Evolutionary conservation across 2,329 filamentous ascomycete genomes (phyloP).

Genomic region (Myriosclerotinia duriaeana): DNA sequence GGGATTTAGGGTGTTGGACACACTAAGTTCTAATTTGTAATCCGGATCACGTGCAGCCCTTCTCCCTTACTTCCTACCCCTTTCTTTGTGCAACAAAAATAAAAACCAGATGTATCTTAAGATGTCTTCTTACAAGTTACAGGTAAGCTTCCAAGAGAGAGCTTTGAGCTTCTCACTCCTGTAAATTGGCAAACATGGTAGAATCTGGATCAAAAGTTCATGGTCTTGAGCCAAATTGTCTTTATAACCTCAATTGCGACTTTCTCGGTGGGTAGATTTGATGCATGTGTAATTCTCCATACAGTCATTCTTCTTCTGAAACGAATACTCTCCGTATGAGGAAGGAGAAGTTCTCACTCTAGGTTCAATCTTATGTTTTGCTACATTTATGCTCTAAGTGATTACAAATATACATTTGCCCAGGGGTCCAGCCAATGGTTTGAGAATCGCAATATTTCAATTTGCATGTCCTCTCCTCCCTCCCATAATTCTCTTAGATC

Average conservation of each 20-base stretch:
- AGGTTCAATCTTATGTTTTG: background rate
- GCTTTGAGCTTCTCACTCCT: too few species aligned
- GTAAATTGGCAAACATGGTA: too few species aligned
- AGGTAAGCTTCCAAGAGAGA: too few species aligned
- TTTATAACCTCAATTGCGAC: background rate
- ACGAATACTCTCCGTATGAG: too few species aligned
- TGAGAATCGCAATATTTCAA: too few species aligned
- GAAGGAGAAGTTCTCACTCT: fast-evolving
- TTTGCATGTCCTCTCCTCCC: too few species aligned
- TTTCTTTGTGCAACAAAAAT: background rate
- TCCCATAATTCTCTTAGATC: too few species aligned
- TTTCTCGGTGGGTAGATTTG: background rate
- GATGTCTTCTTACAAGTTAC: background rate
- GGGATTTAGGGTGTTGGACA: background rate
- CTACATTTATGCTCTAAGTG: background rate
- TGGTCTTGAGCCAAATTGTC: background rate
- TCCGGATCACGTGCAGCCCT: background rate
- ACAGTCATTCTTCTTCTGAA: background rate
- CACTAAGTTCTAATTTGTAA: background rate
- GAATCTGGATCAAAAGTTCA: too few species aligned
- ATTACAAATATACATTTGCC: background rate
- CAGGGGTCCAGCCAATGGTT: too few species aligned
- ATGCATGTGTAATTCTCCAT: background rate
- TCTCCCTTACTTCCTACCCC: background rate
- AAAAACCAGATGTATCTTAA: background rate